Conservation (phyloP, 2,329 filamentous ascomycete species). For the Diplodia seriata region DNA sequence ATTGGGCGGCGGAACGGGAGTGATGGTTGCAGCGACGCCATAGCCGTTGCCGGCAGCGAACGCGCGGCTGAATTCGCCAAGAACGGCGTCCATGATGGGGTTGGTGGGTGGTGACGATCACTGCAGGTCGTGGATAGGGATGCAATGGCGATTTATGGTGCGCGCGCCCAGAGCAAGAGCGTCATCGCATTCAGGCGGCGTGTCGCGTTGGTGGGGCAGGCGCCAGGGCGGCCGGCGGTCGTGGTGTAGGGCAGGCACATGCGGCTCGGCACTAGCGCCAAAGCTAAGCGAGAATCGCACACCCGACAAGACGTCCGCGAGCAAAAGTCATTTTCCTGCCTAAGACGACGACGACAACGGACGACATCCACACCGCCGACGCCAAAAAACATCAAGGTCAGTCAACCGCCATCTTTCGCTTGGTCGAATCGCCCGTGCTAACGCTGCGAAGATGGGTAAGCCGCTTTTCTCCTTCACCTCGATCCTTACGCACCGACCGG, state of each 20-base stretch:
- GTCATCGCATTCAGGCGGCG: slow-evolving; percentile 3
- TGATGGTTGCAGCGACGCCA: slow-evolving; percentile 75
- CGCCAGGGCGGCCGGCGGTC: neutral
- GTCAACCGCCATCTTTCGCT: neutral
- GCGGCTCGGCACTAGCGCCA: slow-evolving; percentile 30
- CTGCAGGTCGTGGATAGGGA: neutral
- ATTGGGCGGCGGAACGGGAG: slow-evolving; percentile 68
- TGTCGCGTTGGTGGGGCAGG: slow-evolving; percentile 27
- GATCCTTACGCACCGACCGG: slow-evolving; percentile 20
- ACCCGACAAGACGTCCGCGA: slow-evolving; percentile 29
- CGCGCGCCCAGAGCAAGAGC: neutral
- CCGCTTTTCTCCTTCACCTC: slow-evolving; percentile 17
- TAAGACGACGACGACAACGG: slow-evolving; percentile 34
- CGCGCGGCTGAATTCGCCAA: slow-evolving; percentile 75
- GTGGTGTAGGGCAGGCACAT: slow-evolving; percentile 20
- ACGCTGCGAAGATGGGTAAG: slow-evolving; percentile 36
- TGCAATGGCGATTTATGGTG: neutral
- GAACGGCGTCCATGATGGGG: slow-evolving; percentile 53
- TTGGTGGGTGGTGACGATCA: neutral
- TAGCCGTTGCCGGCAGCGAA: slow-evolving; percentile 72
- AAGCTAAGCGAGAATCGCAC: slow-evolving; percentile 33
- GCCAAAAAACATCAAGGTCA: slow-evolving; percentile 34
- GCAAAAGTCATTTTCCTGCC: slow-evolving; percentile 40
- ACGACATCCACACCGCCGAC: slow-evolving; percentile 33
- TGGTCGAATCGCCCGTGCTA: slow-evolving; percentile 20